phyloP scores from a whole-genome alignment of 768 basidiomycete species.

The Astraeus odoratus region DNA sequence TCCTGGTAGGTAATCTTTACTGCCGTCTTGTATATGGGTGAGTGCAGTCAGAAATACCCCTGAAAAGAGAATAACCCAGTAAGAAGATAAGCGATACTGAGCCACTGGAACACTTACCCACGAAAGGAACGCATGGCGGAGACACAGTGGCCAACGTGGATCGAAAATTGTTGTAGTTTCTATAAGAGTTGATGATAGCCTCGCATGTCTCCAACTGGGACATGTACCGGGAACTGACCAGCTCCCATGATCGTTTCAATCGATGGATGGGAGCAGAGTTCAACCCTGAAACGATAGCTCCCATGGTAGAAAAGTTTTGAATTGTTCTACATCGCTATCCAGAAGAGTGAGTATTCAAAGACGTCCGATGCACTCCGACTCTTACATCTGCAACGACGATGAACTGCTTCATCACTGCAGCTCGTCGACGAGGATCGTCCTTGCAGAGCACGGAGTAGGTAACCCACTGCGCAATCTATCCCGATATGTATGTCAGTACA shows the following conservation, averaged over 20 bases:
- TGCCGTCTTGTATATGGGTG: slow-evolving; percentile 59
- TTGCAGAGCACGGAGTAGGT: slow-evolving; percentile 48
- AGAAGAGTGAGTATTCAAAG: slow-evolving; percentile 2
- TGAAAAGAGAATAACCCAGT: slow-evolving; percentile 12
- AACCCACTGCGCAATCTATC: slow-evolving; percentile 57
- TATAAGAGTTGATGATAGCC: slow-evolving; percentile 54
- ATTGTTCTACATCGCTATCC: slow-evolving; percentile 51
- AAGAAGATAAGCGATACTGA: background rate
- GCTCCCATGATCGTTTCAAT: slow-evolving; percentile 60
- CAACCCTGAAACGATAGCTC: slow-evolving; percentile 60
- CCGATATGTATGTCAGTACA: background rate
- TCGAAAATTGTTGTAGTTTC: slow-evolving; percentile 62
- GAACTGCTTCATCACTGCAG: slow-evolving; percentile 58
- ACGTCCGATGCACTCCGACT: background rate
- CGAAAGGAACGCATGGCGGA: slow-evolving; percentile 66
- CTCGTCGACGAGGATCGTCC: slow-evolving; percentile 54
- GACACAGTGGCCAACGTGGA: slow-evolving; percentile 44
- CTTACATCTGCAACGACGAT: slow-evolving; percentile 58
- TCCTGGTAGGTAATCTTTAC: slow-evolving; percentile 39
- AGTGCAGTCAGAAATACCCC: slow-evolving; percentile 54
- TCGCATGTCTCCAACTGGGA: slow-evolving; percentile 47
- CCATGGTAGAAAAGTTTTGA: slow-evolving; percentile 65
- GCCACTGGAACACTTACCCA: slow-evolving; percentile 37
- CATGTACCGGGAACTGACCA: slow-evolving; percentile 42
- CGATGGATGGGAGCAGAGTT: slow-evolving; percentile 60